Evolutionary conservation across 768 basidiomycete genomes (phyloP).

Genomic region (Austroboletus eburneus): DNA sequence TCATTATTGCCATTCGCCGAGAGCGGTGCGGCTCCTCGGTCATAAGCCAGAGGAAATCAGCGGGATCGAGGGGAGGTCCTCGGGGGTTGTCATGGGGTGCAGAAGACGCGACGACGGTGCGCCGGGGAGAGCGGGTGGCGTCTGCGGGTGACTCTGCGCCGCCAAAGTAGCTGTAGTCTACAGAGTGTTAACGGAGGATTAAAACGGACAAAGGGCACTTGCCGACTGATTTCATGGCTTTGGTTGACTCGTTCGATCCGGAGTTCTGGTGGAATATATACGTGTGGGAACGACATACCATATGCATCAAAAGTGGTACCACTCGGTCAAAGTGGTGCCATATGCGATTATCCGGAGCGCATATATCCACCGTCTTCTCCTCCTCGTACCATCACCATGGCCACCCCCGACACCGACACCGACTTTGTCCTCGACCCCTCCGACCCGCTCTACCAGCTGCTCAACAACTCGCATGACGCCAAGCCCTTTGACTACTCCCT

Average conservation of each 20-base stretch:
- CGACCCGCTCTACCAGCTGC: constrained; percentile 56
- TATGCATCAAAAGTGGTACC: constrained; percentile 21
- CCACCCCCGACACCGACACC: constrained; percentile 16
- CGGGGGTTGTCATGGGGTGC: constrained; percentile 38
- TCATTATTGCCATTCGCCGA: constrained; percentile 83
- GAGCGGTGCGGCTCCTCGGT: constrained; percentile 96
- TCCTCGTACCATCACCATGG: constrained; percentile 12
- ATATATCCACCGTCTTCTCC: neutral
- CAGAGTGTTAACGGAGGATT: no score
- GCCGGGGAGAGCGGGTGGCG: constrained; percentile 47
- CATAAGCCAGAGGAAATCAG: constrained; percentile 94
- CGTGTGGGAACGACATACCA: constrained; percentile 26
- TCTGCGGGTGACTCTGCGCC: constrained; percentile 76
- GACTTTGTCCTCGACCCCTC: constrained; percentile 51
- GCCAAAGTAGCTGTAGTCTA: constrained; percentile 78
- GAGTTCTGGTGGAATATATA: neutral
- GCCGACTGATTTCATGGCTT: constrained; percentile 14
- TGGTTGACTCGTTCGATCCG: neutral
- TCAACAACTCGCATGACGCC: constrained; percentile 39
- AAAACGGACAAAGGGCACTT: no score
- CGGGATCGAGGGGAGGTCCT: constrained; percentile 65
- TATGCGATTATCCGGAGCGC: neutral
- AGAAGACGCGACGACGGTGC: constrained; percentile 44
- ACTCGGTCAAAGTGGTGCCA: constrained; percentile 25
- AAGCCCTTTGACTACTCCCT: constrained; percentile 38